phyloP scores from a whole-genome alignment of 2,329 filamentous ascomycete genomes.

The Saccharata proteae region DNA sequence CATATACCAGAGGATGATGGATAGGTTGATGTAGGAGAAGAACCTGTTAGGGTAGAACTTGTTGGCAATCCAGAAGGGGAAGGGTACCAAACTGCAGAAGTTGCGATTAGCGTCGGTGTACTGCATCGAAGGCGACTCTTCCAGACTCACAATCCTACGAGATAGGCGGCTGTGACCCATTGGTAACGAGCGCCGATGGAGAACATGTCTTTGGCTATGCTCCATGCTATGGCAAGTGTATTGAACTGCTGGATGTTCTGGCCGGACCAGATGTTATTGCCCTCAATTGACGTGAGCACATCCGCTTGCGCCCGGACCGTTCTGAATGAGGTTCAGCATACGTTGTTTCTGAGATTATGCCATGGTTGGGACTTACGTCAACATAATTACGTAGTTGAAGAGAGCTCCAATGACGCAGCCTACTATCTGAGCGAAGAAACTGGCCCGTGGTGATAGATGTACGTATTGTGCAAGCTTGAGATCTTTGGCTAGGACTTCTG shows the following conservation, averaged over 20 bases:
- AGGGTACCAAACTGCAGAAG: constrained; percentile 29
- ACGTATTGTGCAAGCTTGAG: constrained; percentile 29
- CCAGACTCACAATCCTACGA: too few relatives aligned
- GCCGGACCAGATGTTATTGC: constrained; percentile 33
- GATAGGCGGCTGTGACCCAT: too few relatives aligned
- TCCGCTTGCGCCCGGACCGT: too few relatives aligned
- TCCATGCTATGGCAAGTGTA: constrained; percentile 23
- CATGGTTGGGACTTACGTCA: too few relatives aligned
- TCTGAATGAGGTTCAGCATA: too few relatives aligned
- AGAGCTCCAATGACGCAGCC: constrained; percentile 12
- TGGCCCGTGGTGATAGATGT: constrained; percentile 29
- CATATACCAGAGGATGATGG: constrained; percentile 32
- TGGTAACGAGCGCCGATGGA: constrained; percentile 23
- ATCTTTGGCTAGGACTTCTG: constrained; percentile 12
- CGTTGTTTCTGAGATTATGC: too few relatives aligned
- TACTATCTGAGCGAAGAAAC: constrained; percentile 31
- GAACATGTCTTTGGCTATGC: constrained; percentile 30
- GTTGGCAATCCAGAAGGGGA: constrained; percentile 16
- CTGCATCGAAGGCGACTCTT: constrained; percentile 23
- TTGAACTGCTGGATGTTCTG: constrained; percentile 34
- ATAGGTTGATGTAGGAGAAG: constrained; percentile 27
- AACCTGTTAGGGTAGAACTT: constrained; percentile 17
- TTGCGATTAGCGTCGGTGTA: too few relatives aligned
- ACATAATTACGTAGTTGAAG: too few relatives aligned
- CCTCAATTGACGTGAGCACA: constrained; percentile 27